Conservation (phyloP, 1,284 basidiomycete genomes). For the Tremellales sp. region DNA sequence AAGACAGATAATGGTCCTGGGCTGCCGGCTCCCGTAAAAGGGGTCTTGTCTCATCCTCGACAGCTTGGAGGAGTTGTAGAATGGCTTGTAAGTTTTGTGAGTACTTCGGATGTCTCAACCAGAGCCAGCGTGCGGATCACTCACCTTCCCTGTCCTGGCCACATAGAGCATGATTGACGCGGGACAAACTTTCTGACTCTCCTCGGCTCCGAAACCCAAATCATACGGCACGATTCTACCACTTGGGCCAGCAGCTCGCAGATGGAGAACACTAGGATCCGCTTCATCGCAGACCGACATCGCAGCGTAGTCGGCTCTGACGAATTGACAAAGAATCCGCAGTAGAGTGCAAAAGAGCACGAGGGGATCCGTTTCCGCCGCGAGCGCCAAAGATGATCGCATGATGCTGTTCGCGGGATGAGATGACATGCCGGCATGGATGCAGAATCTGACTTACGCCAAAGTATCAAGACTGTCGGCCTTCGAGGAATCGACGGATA, state of each 20-base stretch:
- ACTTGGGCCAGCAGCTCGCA: conserved; percentile 33
- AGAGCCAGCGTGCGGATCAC: no score
- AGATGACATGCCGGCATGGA: neutral
- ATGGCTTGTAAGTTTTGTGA: conserved; percentile 9
- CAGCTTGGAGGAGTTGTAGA: conserved; percentile 16
- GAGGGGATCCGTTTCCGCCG: conserved; percentile 34
- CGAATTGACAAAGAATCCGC: conserved; percentile 34
- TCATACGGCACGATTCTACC: conserved; percentile 30
- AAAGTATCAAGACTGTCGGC: conserved; percentile 15
- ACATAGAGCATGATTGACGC: conserved; percentile 35
- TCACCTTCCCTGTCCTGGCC: conserved; percentile 27
- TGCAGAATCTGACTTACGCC: conserved; percentile 8
- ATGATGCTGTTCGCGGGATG: conserved; percentile 23
- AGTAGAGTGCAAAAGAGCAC: conserved; percentile 32
- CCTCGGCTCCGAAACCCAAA: conserved; percentile 21
- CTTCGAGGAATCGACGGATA: neutral
- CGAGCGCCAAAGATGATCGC: conserved; percentile 35
- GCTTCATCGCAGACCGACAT: conserved; percentile 29
- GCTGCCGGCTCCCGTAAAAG: conserved; percentile 29
- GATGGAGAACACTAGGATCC: conserved; percentile 19
- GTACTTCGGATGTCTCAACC: neutral
- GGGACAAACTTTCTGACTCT: conserved; percentile 25
- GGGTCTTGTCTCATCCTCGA: conserved; percentile 25
- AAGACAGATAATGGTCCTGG: conserved; percentile 28
- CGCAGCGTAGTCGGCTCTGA: conserved; percentile 37